phyloP scores from a whole-genome alignment of 768 basidiomycete species.

The Tulasnella sp. region DNA sequence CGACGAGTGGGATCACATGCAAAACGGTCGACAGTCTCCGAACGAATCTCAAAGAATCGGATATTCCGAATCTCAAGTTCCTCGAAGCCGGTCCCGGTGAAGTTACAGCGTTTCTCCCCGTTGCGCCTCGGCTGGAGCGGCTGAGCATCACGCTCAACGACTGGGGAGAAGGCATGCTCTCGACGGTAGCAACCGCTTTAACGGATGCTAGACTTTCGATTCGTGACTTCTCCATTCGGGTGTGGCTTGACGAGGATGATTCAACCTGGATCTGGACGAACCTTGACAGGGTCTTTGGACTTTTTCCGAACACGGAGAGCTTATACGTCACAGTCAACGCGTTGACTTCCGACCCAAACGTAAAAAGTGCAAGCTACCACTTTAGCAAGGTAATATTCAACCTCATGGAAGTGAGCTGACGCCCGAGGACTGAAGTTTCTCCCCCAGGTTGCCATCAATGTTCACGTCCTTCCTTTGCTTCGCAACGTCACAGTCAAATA shows the following conservation, averaged over 20 bases:
- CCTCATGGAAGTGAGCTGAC: neutral
- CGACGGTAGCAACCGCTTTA: neutral
- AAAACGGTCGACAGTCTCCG: neutral
- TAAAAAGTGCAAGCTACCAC: neutral
- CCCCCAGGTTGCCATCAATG: too few relatives aligned
- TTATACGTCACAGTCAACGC: neutral
- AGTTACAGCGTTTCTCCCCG: neutral
- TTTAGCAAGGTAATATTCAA: neutral
- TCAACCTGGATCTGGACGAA: neutral
- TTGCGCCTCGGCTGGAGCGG: neutral
- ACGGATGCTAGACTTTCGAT: neutral
- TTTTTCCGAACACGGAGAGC: neutral
- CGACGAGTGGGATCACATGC: neutral
- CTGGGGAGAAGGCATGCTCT: neutral
- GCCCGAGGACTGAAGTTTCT: too few relatives aligned
- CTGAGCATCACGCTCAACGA: neutral
- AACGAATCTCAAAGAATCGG: neutral
- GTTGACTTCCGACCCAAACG: neutral
- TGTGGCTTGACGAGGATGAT: neutral
- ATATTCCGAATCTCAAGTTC: neutral
- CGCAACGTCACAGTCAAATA: too few relatives aligned
- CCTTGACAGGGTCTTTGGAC: neutral
- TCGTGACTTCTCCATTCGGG: neutral
- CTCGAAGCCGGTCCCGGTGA: neutral
- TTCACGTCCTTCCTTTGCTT: too few relatives aligned